Base-by-base conservation (phyloP, 2,329 filamentous ascomycete genomes). In the Samsoniella hepiali region DNA sequence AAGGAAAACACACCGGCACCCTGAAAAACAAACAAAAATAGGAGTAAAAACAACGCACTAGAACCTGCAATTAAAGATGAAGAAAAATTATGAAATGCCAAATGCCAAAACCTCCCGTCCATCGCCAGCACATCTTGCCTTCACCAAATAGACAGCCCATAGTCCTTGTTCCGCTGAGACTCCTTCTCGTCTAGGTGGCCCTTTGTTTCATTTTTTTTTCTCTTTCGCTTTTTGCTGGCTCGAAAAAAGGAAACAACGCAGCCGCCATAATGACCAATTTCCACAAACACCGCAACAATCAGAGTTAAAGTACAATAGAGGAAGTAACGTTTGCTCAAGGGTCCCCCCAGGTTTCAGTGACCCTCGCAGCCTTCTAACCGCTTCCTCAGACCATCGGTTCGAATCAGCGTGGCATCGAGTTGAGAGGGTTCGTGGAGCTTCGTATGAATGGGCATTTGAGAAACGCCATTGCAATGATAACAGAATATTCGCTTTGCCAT, bases 261-360 rank as follows among this genome's bases (percentile, higher is more conserved):
- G 45, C 45, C 38, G 45, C 42, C 62, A 55, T 51, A 61, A 31
- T 63, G 53, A 29, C 64, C 58, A 47, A n/a, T 61, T 54, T 45
- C 58, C 58, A 55, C 50, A 58, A 58, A 64, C 55, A 59, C 64
- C 62, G 15, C 65, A 66, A 66, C 58, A 65, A 65, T 63, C 53
- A 58, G 17, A 65, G 59, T 55, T 69, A 67, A 66, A 68, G 65
- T 68, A 68, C 66, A 71, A 58, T 51, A 65, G 58, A 47, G 47
- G 61, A 65, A 42, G 53, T 51, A 49, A 58, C 17, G 42, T 31
- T 50, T 50, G 51, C 60, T 49, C 42, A 34, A 56, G 22, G 31
- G 11, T 40, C 58, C 15, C 51, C 6, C 47, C 32, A 29, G n/a
- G n/a, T 44, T n/a, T 45, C 58, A 22, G 31, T 10, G 32, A 42